Evolutionary conservation across 1,139 yeast species (phyloP).

Genomic region (Zygosaccharomyces sapae): DNA sequence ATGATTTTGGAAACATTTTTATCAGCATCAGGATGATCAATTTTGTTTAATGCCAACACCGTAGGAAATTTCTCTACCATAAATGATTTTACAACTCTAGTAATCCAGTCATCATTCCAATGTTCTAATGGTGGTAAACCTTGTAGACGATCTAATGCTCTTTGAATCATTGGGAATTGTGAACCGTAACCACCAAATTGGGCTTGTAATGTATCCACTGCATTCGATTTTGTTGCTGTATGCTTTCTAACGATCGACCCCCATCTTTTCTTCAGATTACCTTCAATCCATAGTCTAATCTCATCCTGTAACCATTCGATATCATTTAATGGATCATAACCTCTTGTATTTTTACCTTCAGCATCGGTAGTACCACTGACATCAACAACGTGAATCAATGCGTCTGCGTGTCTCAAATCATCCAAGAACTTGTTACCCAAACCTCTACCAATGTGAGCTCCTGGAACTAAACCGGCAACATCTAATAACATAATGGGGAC

Average conservation of each 20-base stretch:
- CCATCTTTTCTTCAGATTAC: constrained; percentile 87
- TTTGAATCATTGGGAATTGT: constrained; percentile 66
- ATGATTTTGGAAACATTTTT: constrained; percentile 91
- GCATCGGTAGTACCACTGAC: constrained; percentile 95
- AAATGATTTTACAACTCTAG: constrained; percentile 73
- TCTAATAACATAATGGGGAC: constrained; percentile 86
- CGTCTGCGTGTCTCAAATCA: constrained; percentile 94
- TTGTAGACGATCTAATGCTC: constrained; percentile 65
- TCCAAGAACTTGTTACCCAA: constrained; percentile 91
- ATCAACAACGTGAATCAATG: constrained; percentile 93
- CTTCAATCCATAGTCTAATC: constrained; percentile 89
- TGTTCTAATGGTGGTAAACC: constrained; percentile 70
- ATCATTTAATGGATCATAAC: constrained; percentile 89
- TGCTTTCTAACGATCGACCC: constrained; percentile 77
- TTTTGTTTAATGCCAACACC: constrained; percentile 83
- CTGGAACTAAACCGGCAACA: constrained; percentile 96
- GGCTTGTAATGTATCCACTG: constrained; percentile 79
- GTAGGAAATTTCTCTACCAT: constrained; percentile 91
- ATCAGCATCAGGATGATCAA: constrained; percentile 97
- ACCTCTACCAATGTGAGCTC: constrained; percentile 89
- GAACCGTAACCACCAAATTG: constrained; percentile 97
- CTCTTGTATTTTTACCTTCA: constrained; percentile 90
- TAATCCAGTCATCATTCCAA: constrained; percentile 79
- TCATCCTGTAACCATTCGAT: constrained; percentile 97
- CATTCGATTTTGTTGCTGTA: constrained; percentile 57